Conservation (phyloP, 768 basidiomycete genomes). For the Amanita rimosa region DNA sequence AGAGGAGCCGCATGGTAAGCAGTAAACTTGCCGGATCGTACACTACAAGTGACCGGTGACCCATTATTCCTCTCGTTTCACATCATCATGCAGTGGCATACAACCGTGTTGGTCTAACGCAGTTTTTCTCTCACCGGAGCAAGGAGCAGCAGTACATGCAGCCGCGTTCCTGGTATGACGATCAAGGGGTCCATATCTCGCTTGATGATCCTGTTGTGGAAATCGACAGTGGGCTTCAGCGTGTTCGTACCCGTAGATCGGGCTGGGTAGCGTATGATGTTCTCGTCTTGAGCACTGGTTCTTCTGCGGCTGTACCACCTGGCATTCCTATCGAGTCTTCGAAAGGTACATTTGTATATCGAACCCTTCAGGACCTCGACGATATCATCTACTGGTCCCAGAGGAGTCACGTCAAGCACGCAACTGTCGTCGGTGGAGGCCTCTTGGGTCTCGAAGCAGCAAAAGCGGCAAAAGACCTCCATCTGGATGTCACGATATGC, state of each 20-base stretch:
- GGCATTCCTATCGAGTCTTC: constrained; percentile 35
- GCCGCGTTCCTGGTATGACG: constrained; percentile 1
- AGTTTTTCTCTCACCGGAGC: constrained; percentile 3
- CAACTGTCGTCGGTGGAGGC: constrained; percentile 58
- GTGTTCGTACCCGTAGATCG: constrained; percentile 12
- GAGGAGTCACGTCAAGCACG: constrained; percentile 29
- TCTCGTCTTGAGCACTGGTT: constrained; percentile 63
- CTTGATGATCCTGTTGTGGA: constrained; percentile 2
- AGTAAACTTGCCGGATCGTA: too few species aligned
- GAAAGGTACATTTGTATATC: constrained; percentile 60
- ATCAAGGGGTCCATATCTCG: background rate
- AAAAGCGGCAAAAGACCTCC: constrained; percentile 56
- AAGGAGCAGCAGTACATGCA: constrained; percentile 3
- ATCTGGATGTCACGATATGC: constrained; percentile 14
- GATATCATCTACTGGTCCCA: constrained; percentile 50
- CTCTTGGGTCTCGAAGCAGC: constrained; percentile 67
- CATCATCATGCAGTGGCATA: too few species aligned
- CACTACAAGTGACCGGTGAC: too few species aligned
- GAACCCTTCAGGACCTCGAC: constrained; percentile 60
- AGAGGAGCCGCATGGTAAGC: constrained; percentile 1
- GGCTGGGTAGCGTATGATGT: constrained; percentile 42
- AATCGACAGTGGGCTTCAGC: background rate
- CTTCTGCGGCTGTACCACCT: constrained; percentile 48
- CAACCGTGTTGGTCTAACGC: constrained; percentile 5
- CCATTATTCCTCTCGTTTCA: too few species aligned